phyloP scores from a whole-genome alignment of 257 asterid species.

The Forsythia suspensa region DNA sequence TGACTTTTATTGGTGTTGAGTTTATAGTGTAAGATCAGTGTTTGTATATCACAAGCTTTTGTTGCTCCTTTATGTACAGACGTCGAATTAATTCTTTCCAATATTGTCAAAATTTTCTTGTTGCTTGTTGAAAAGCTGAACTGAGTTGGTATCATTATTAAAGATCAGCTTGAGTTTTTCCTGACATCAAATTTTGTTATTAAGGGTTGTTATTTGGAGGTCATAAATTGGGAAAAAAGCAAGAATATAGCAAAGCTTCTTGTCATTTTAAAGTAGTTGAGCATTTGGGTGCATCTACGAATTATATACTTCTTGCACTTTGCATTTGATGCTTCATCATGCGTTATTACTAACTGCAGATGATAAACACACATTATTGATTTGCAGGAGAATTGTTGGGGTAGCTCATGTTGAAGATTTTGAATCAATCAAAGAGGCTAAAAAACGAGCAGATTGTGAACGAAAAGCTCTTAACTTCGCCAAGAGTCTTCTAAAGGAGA shows the following conservation, averaged over 20 bases:
- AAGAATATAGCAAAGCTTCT: not conserved
- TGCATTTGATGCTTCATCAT: not conserved
- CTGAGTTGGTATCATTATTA: no score
- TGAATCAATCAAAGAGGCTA: conserved; percentile 67
- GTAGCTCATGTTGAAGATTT: conserved; percentile 96
- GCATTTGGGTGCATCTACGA: not conserved
- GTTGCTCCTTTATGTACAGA: not conserved
- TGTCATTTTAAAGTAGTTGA: not conserved
- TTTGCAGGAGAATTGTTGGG: conserved; percentile 89
- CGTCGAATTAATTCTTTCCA: not conserved
- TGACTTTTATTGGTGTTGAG: not conserved
- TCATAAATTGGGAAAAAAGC: not conserved
- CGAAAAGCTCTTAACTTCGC: conserved; percentile 76
- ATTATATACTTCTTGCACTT: not conserved
- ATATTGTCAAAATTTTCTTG: not conserved
- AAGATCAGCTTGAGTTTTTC: no score
- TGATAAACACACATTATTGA: conserved; percentile 5
- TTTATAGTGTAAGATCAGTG: not conserved
- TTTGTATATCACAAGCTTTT: not conserved
- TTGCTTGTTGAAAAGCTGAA: no score
- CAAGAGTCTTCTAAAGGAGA: conserved; percentile 66
- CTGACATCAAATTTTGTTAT: no score
- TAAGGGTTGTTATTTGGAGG: not conserved
- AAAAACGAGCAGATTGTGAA: conserved; percentile 80
- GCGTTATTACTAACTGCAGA: not conserved